Percentiles rank a stretch among this genome's conserved stretches.
phyloP scores from a whole-genome alignment of 805 yeast genomes.

The Candida insectalens region DNA sequence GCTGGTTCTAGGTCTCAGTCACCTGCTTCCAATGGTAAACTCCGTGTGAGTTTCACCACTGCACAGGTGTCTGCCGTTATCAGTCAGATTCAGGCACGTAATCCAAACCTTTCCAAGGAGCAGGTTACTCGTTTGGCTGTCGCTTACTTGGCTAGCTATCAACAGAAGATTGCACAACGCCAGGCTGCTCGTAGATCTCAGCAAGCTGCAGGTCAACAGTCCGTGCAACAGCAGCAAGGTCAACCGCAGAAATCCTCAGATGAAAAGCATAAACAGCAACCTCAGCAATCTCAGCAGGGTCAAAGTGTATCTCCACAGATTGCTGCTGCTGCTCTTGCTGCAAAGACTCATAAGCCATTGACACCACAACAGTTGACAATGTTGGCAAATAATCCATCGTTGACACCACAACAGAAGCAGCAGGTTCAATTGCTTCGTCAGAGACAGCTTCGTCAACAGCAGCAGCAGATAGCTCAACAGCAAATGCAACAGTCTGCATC shows the following conservation, averaged over 20 bases:
- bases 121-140: slow-evolving; percentile 62
- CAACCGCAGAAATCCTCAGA: slow-evolving; percentile 8
- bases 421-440: slow-evolving; percentile 23
- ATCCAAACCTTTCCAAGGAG: slow-evolving; percentile 52
- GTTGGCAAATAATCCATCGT: slow-evolving; percentile 25
- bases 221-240: slow-evolving; percentile 7
- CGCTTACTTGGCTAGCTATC: slow-evolving; percentile 48
- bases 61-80: slow-evolving; percentile 60
- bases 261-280: neutral
- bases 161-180: slow-evolving; percentile 22
- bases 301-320: neutral
- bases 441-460: slow-evolving; percentile 21
- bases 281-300: neutral
- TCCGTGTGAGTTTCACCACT: slow-evolving; percentile 33
- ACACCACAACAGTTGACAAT: slow-evolving; percentile 19
- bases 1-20: slow-evolving; percentile 2
- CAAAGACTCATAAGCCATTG: slow-evolving; percentile 6
- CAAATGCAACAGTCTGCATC: slow-evolving; percentile 4
- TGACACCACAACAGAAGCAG: slow-evolving; percentile 34
- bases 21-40: slow-evolving; percentile 6
- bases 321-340: neutral
- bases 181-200: slow-evolving; percentile 13
- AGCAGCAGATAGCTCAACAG: slow-evolving; percentile 13
- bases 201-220: slow-evolving; percentile 7
- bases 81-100: slow-evolving; percentile 53